Conservation (phyloP, 1,284 basidiomycete genomes). For the Ceratobasidium theobromae region DNA sequence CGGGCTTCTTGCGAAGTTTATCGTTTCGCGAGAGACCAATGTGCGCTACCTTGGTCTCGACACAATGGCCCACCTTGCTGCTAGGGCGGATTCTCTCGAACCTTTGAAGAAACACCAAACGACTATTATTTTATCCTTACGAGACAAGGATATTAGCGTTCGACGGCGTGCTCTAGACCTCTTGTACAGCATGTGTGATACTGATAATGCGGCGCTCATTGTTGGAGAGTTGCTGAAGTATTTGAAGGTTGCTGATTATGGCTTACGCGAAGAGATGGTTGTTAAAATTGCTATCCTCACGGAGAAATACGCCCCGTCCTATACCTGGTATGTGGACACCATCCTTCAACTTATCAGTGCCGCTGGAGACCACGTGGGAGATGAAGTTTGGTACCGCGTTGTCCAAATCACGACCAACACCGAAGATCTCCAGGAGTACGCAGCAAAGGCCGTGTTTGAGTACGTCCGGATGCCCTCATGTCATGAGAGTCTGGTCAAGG, state of each 20-base stretch:
- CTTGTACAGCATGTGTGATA: slow-evolving; percentile 98
- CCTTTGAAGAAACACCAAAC: slow-evolving; percentile 95
- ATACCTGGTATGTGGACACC: slow-evolving; percentile 97
- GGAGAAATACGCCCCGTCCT: slow-evolving; percentile 93
- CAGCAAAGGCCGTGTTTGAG: slow-evolving; percentile 90
- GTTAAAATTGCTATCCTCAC: slow-evolving; percentile 98
- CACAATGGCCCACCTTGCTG: slow-evolving; percentile 97
- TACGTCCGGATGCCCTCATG: slow-evolving; percentile 86
- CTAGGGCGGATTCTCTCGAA: slow-evolving; percentile 84
- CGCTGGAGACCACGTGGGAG: slow-evolving; percentile 97
- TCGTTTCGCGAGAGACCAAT: slow-evolving; percentile 97
- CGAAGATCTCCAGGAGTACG: slow-evolving; percentile 94
- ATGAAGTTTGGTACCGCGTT: slow-evolving; percentile 99
- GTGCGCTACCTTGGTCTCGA: slow-evolving; percentile 97
- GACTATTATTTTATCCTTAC: slow-evolving; percentile 90
- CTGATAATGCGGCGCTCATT: slow-evolving; percentile 90
- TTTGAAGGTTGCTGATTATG: slow-evolving; percentile 92
- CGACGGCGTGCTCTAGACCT: slow-evolving; percentile 92
- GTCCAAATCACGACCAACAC: slow-evolving; percentile 99
- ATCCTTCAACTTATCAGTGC: slow-evolving; percentile 93
- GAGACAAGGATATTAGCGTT: slow-evolving; percentile 97
- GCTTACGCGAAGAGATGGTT: slow-evolving; percentile 96
- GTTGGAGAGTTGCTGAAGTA: slow-evolving; percentile 94
- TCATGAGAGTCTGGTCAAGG: slow-evolving; percentile 97
- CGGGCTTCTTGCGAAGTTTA: slow-evolving; percentile 89